Evolutionary conservation across 179 eudicot species (phyloP).

Genomic region (Corrigiola litoralis): DNA sequence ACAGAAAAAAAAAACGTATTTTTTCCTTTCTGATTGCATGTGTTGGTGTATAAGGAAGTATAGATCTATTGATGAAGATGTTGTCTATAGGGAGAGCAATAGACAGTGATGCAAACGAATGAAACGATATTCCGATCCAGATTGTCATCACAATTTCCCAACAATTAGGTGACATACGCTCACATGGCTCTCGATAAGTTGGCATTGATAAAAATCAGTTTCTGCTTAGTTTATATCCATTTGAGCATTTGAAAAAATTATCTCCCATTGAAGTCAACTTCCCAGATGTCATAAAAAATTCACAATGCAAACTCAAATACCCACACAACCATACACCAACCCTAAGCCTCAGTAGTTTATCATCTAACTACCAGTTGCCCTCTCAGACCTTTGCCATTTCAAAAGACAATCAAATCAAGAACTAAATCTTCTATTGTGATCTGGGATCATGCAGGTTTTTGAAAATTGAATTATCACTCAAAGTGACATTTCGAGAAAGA

Average conservation of each 20-base stretch:
- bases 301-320: neutral
- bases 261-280: conserved; percentile 6
- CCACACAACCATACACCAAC: neutral
- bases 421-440: neutral
- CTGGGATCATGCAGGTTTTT: neutral
- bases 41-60: too few species aligned
- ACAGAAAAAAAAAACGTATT: too few species aligned
- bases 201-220: neutral
- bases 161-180: too few species aligned
- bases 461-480: too few species aligned
- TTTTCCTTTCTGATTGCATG: too few species aligned
- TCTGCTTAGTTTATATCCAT: neutral
- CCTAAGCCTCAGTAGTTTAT: neutral
- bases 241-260: neutral
- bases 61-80: too few species aligned
- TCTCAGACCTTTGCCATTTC: conserved; percentile 5
- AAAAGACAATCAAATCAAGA: neutral
- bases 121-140: too few species aligned
- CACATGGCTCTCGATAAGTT: neutral
- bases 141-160: too few species aligned
- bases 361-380: conserved; percentile 6
- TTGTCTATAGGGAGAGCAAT: too few species aligned
- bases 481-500: too few species aligned
- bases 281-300: neutral
- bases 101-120: too few species aligned